These are phyloP conservation scores for Hyphodiscus sp. DNA, from an alignment of 2,329 filamentous ascomycete genomes.

Conservation along the genomic window DNA sequence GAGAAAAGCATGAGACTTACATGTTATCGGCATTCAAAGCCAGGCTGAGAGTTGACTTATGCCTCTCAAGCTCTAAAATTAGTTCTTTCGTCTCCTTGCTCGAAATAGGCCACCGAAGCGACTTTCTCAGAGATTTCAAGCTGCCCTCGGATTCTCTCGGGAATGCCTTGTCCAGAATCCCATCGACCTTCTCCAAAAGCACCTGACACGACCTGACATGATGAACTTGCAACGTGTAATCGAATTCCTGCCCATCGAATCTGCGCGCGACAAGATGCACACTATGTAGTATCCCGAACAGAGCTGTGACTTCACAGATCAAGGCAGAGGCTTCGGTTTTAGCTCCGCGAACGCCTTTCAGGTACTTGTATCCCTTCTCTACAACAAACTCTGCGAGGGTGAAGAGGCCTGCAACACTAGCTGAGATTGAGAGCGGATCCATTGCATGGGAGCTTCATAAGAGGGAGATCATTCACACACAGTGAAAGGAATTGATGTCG, in stretches of 20 bases:
- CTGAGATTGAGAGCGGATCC: slow-evolving; percentile 3
- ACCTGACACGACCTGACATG: slow-evolving; percentile 12
- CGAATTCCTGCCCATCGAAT: background rate
- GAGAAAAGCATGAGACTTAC: background rate
- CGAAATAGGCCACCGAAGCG: slow-evolving; percentile 13
- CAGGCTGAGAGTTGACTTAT: slow-evolving; percentile 14
- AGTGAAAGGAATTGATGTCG: no score
- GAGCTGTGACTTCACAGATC: background rate
- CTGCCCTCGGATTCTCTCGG: background rate
- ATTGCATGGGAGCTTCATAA: no score
- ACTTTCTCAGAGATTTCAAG: background rate
- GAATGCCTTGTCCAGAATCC: slow-evolving; percentile 1
- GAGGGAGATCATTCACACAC: no score
- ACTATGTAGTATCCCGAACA: slow-evolving; percentile 5
- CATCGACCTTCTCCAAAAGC: slow-evolving; percentile 7
- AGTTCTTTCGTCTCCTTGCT: slow-evolving; percentile 5
- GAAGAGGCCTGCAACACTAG: slow-evolving; percentile 8
- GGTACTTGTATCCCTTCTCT: background rate
- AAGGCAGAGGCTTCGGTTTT: background rate
- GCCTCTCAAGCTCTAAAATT: slow-evolving; percentile 8
- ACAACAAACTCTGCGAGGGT: slow-evolving; percentile 6
- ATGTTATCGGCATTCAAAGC: slow-evolving; percentile 12
- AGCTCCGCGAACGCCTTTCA: slow-evolving; percentile 2
- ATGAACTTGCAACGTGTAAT: slow-evolving; percentile 4
- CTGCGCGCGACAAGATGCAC: background rate